Percentiles rank a stretch among this genome's conserved stretches.
Evolutionary conservation across 2,329 filamentous ascomycete species (phyloP).

Genomic region (Fulvia fulva): DNA sequence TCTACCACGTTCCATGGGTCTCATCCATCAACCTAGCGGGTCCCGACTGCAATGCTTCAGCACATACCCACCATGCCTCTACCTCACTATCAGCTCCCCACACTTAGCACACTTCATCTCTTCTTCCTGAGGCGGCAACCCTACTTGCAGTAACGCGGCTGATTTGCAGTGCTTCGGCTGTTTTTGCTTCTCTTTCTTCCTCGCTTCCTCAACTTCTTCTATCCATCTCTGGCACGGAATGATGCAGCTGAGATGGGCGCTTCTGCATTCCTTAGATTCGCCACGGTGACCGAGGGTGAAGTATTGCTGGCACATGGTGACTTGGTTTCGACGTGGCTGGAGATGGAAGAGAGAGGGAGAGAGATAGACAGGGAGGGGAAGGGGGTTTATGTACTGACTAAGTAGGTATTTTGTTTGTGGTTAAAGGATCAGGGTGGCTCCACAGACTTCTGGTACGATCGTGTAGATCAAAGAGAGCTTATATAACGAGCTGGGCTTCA

Average conservation of each 20-base stretch:
- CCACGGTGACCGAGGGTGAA: background rate
- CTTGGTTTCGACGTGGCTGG: background rate
- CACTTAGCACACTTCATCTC: background rate
- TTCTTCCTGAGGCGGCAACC: background rate
- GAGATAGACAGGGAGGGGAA: background rate
- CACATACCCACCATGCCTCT: too few relatives aligned
- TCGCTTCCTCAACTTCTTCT: background rate
- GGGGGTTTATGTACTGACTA: background rate
- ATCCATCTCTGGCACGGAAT: background rate
- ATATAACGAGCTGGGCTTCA: too few relatives aligned
- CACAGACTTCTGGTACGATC: background rate
- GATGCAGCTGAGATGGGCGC: background rate
- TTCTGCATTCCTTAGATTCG: background rate
- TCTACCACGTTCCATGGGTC: too few relatives aligned
- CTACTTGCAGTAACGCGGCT: background rate
- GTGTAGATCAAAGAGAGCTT: background rate
- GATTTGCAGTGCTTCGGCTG: background rate
- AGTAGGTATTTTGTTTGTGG: background rate
- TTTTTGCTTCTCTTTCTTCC: background rate
- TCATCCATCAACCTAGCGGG: too few relatives aligned
- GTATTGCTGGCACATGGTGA: background rate
- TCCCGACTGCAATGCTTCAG: too few relatives aligned
- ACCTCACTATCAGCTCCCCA: background rate
- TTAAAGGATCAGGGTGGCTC: background rate
- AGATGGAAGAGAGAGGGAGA: background rate